These are phyloP conservation scores for Eucalyptus microcorys DNA, from an alignment of 345 rosid species.

Conservation along the genomic window DNA sequence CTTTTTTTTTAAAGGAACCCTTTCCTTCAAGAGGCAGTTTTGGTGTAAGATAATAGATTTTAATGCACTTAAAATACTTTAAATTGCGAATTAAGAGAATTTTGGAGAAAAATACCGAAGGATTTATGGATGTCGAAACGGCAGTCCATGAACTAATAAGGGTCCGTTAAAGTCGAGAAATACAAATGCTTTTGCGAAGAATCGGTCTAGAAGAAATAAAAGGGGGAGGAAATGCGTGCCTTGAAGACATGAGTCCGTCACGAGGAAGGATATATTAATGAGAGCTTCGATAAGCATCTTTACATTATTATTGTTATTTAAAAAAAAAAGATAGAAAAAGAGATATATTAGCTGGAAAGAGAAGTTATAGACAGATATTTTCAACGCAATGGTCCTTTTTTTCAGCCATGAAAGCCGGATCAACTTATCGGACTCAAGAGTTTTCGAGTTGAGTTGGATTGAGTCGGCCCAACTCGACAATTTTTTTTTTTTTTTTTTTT, in stretches of 20 bases:
- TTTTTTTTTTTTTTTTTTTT: neutral
- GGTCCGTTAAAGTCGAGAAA: neutral
- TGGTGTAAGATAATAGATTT: neutral
- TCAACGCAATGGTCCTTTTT: neutral
- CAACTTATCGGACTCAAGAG: neutral
- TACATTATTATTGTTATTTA: neutral
- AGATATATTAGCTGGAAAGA: neutral
- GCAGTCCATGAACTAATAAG: neutral
- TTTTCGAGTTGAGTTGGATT: neutral
- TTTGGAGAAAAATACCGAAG: neutral
- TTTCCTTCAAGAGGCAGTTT: neutral
- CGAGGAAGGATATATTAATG: neutral
- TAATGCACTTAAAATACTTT: neutral
- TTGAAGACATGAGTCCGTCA: neutral
- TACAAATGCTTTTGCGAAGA: neutral
- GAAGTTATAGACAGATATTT: neutral
- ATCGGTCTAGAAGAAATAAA: neutral
- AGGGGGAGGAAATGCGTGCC: neutral
- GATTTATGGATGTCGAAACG: neutral
- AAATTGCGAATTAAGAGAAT: neutral
- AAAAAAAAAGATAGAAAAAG: neutral
- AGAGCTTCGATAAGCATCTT: neutral
- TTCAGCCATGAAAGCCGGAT: neutral
- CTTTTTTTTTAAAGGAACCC: neutral
- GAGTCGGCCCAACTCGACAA: neutral